Evolutionary conservation across 176 grass and related monocot species (phyloP).

Genomic region (Secale cereale): DNA sequence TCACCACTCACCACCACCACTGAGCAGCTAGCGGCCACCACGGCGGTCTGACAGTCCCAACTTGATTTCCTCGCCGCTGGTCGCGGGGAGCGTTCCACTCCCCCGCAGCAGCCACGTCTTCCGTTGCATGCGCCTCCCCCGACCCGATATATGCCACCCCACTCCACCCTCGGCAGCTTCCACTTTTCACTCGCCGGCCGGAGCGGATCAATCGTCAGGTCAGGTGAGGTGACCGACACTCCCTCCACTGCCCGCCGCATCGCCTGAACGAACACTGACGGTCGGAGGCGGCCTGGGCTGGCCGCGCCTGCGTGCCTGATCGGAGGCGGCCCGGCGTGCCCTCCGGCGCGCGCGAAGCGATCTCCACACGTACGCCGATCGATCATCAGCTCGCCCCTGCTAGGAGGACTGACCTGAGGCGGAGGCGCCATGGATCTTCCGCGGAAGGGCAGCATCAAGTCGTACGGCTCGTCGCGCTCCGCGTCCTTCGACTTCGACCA

Average conservation of each 20-base stretch:
- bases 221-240: background rate
- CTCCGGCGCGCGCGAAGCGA: background rate
- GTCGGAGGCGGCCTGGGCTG: background rate
- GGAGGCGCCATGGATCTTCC: conserved; percentile 22
- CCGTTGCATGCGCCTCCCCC: background rate
- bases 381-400: conserved; percentile 2
- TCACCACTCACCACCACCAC: background rate
- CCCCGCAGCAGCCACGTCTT: background rate
- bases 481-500: conserved; percentile 50
- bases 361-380: background rate
- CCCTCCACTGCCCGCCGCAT: background rate
- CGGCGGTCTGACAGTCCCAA: background rate
- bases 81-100: conserved; percentile 6
- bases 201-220: background rate
- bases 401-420: background rate
- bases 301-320: background rate
- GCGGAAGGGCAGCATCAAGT: conserved; percentile 38
- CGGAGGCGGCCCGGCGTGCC: background rate
- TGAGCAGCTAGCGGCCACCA: background rate
- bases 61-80: conserved; percentile 1
- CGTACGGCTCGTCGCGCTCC: conserved; percentile 24
- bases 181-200: background rate
- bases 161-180: background rate
- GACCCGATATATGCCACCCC: conserved; percentile 22
- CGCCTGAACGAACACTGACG: background rate